phyloP scores from a whole-genome alignment of 306 rosid genomes.

The Calophaca sinica region DNA sequence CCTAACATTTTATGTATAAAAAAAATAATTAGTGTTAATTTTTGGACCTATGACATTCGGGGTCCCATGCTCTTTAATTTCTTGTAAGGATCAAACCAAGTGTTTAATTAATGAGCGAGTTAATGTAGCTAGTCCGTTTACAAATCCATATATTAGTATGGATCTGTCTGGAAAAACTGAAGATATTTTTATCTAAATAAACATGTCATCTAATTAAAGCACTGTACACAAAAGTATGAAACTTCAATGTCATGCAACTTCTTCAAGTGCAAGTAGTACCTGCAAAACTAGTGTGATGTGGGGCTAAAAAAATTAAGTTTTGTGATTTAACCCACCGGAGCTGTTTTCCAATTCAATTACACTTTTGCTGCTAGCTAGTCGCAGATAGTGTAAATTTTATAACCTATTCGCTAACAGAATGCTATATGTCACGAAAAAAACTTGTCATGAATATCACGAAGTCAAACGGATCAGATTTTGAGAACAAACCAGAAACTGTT shows the following conservation, averaged over 20 bases:
- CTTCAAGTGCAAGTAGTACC: constrained; percentile 32
- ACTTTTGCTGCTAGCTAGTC: too few relatives aligned
- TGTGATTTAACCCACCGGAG: not conserved
- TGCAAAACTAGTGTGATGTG: not conserved
- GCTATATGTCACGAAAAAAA: too few relatives aligned
- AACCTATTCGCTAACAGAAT: too few relatives aligned
- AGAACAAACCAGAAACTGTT: too few relatives aligned
- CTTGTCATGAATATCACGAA: too few relatives aligned
- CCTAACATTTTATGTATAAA: too few relatives aligned
- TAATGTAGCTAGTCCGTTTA: constrained; percentile 6
- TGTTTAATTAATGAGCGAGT: constrained; percentile 31
- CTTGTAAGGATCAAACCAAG: constrained; percentile 14
- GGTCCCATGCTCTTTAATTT: constrained; percentile 29
- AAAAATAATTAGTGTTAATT: constrained; percentile 1
- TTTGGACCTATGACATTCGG: not conserved
- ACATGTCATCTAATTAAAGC: constrained; percentile 24
- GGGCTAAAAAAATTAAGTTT: constrained; percentile 26
- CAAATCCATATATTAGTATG: not conserved
- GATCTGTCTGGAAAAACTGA: constrained; percentile 21
- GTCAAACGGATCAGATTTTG: too few relatives aligned
- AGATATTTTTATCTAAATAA: constrained; percentile 30
- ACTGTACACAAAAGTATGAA: not conserved
- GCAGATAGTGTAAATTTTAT: too few relatives aligned
- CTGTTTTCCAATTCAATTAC: not conserved
- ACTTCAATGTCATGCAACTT: not conserved